Conservation (phyloP, 2,329 filamentous ascomycete genomes). For the Alternaria rosae region DNA sequence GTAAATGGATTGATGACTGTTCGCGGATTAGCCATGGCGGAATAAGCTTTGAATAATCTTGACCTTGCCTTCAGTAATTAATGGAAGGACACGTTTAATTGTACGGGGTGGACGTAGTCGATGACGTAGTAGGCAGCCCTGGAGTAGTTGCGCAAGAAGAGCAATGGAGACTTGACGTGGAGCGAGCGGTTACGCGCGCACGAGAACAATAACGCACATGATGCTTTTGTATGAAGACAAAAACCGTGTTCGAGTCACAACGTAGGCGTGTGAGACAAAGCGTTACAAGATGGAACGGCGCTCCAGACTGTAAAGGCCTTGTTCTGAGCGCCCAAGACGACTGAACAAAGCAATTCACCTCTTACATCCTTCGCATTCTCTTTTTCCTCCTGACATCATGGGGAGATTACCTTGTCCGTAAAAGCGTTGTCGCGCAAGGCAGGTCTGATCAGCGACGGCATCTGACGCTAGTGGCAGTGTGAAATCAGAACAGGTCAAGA, state of each 20-base stretch:
- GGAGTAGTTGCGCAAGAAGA: not conserved
- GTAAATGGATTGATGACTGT: constrained; percentile 13
- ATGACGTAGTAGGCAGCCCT: not conserved
- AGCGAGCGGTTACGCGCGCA: not conserved
- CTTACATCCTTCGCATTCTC: too few species aligned
- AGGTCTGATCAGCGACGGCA: not conserved
- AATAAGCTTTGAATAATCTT: not conserved
- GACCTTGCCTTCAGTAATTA: not conserved
- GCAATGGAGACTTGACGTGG: not conserved
- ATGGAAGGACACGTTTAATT: not conserved
- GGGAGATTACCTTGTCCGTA: not conserved
- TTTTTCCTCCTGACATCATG: not conserved
- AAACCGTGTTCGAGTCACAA: not conserved
- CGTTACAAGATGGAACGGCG: not conserved
- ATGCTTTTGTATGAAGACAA: not conserved
- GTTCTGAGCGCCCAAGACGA: not conserved
- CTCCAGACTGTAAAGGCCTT: not conserved
- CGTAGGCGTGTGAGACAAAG: constrained; percentile 8
- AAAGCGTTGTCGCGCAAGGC: not conserved
- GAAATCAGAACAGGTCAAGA: not conserved
- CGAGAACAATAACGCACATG: not conserved
- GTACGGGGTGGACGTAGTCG: not conserved
- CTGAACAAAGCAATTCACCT: not conserved
- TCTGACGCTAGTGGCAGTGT: not conserved
- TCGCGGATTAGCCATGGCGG: constrained; percentile 3